Evolutionary conservation across 1,284 basidiomycete genomes (phyloP), one percentile per base, ranked within the genome.

Genomic region (Cryptococcus hybrid): DNA sequence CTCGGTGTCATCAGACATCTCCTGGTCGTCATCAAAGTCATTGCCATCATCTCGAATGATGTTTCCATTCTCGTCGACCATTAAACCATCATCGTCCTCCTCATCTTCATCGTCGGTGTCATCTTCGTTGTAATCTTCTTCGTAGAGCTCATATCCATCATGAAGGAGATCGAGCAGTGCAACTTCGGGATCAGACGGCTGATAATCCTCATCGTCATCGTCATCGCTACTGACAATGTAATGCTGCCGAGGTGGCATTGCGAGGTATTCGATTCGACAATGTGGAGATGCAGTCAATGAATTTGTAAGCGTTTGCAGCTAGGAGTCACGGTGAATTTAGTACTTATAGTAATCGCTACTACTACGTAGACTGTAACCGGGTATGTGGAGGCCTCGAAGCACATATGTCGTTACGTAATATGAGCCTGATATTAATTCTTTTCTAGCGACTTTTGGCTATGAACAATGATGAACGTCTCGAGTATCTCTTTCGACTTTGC

Each of bases 41-140:
- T 62, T 65, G 24, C 62, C 53, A 18, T 63, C 59, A 15, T 59
- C 52, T 4, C 30, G 30, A 30, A 30, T 30, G 30, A 30, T 30
- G 30, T 30, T 3, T 30, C 30, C 30, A 30, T 30, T 30, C 30
- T 30, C 30, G 30, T 30, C 30, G 30, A 30, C 30, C 30, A 30
- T 30, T 30, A 30, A 30, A 30, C 4, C 30, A 42, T 59, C 55
- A 39, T 61, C 52, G 39, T 60, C 60, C 9, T 62, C 60, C 15
- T 63, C 63, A 30, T 65, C 61, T 12, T 66, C 68, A 13, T 66
- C 60, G 4, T 30, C 30, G 12, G 56, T 59, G 11, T 65, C 68
- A 7, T 63, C 62, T n/a, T 64, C 65, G 13, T 51, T 53, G 35
- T 54, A 52, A 13, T 57, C 57, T 42, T 55, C 54, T 36, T 58